Evolutionary conservation across 75 land plant genomes (phyloP).

Genomic region (Pinus taeda): DNA sequence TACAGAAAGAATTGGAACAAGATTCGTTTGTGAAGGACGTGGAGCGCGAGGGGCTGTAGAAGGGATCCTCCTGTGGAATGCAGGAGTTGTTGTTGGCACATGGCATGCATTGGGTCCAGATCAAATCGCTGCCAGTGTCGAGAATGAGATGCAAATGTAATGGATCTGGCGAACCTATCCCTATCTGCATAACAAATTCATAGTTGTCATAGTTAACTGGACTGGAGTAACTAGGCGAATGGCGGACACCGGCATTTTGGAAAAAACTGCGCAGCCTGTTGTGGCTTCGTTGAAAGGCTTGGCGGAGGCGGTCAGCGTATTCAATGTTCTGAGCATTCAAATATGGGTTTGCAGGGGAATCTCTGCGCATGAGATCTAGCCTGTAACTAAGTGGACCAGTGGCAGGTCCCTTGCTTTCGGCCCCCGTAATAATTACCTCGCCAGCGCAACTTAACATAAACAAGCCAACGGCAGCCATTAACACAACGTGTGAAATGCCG

Average conservation of each 20-base stretch:
- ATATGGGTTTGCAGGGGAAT: neutral
- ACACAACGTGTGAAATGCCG: no score
- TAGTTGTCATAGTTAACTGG: neutral
- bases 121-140: conserved; percentile 34
- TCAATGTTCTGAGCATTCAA: neutral
- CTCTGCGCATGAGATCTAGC: neutral
- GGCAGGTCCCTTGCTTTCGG: no score
- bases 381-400: no score
- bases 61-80: neutral
- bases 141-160: conserved; percentile 7
- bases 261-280: neutral
- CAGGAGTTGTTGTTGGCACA: neutral
- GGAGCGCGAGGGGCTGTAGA: conserved; percentile 17
- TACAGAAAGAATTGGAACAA: neutral
- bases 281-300: neutral
- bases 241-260: neutral
- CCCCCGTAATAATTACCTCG: no score
- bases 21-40: neutral
- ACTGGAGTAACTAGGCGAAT: neutral
- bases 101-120: conserved; percentile 28
- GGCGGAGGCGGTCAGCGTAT: neutral
- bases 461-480: no score
- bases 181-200: conserved; percentile 24
- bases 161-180: conserved; percentile 21
- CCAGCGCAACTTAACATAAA: no score